phyloP scores from a whole-genome alignment of 2,329 filamentous ascomycete genomes.

The Cladosporium sp. region DNA sequence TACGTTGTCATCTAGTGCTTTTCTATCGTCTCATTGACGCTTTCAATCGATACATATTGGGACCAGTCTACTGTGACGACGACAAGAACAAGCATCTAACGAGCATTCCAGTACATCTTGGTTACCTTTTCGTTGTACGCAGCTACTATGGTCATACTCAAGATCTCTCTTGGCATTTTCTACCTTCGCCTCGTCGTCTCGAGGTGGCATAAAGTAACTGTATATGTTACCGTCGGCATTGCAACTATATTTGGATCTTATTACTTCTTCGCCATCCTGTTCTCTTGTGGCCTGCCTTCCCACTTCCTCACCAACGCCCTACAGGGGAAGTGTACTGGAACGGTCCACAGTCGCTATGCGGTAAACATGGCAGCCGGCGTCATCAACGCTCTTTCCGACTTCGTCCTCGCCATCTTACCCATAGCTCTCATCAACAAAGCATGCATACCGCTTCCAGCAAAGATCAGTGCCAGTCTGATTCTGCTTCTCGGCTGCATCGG shows the following conservation, averaged over 20 bases:
- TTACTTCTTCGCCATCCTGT: conserved; percentile 31
- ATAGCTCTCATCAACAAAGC: conserved; percentile 42
- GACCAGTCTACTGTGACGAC: neutral
- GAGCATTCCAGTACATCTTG: conserved; percentile 25
- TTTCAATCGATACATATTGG: neutral
- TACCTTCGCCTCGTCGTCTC: conserved; percentile 45
- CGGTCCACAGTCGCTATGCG: conserved; percentile 21
- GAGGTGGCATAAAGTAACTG: conserved; percentile 38
- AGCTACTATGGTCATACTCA: conserved; percentile 43
- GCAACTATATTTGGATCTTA: conserved; percentile 40
- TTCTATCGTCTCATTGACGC: neutral
- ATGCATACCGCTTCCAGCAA: conserved; percentile 43
- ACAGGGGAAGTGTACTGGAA: conserved; percentile 24
- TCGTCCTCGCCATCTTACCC: conserved; percentile 41
- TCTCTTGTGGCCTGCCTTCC: conserved; percentile 35
- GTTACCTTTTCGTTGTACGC: conserved; percentile 42
- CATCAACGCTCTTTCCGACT: conserved; percentile 41
- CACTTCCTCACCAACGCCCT: conserved; percentile 25
- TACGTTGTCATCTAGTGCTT: neutral
- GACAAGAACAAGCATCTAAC: neutral
- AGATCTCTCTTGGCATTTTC: conserved; percentile 48
- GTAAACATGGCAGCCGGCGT: conserved; percentile 30
- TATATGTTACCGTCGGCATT: conserved; percentile 31
- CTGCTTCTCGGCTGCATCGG: conserved; percentile 40
- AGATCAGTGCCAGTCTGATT: conserved; percentile 43